Base-by-base conservation (phyloP, 2,329 filamentous ascomycete species). In the Colletotrichum siamense region DNA sequence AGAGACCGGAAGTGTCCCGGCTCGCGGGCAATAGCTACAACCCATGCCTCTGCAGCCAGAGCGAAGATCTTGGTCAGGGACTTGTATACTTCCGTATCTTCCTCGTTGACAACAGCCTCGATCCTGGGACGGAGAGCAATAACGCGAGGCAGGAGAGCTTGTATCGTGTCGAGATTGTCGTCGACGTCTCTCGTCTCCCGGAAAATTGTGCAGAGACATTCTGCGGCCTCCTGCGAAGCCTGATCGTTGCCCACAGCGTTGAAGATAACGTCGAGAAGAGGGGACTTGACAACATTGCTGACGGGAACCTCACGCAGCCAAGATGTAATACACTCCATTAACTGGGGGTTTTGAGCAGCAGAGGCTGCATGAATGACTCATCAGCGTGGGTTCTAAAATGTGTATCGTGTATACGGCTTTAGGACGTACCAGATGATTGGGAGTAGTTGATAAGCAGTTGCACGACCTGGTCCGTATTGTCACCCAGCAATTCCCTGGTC, bases 261-360 rank as follows among this genome's bases (percentile, higher is more conserved):
- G 82, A 98, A 92, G 66, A 98, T 92, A 69, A 96, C 89, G 79
- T 95, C 92, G 79, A 99, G 89, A 16, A 99, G 89, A 8, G 96
- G 94, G 2, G 96, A 98, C 80, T 94, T 94, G 79, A 98, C 94
- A 78, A 99, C 92, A 77, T 95, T 93, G 78, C 90, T 90, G 64
- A 98, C 91, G 1, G 96, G 95, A 8, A 99, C 95, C 86, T 99
- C 97, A 80, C 96, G 92, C 79, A 99, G 91, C 97, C 97, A 99
- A 5, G 97, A 98, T 36, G 96, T 98, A 80, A 99, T 96, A 84
- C 97, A 99, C 81, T 98, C 95, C 84, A 99, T 93, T 64, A 99
- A 90, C 81, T 96, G 94, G 4, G 96, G 96, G 82, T 98, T 98
- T 78, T 93, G 94, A 10, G 95, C 91, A 28, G 96, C 96, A 64